phyloP scores from a whole-genome alignment of 208 protist genomes.

The Trypanosoma platydactyli region DNA sequence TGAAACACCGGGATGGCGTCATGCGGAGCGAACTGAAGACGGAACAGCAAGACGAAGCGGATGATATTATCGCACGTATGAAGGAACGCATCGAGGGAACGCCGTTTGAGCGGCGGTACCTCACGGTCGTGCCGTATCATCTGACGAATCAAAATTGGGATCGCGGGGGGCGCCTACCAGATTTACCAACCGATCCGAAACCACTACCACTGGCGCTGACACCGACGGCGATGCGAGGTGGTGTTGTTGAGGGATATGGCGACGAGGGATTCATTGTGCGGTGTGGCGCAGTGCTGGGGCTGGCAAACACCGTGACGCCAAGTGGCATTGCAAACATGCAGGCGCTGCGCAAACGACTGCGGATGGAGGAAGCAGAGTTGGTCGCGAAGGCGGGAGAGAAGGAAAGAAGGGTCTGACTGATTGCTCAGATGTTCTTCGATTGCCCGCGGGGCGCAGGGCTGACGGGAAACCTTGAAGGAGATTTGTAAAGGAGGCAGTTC shows the following conservation, averaged over 20 bases:
- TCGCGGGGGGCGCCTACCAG: slow-evolving; percentile 66
- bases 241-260: slow-evolving; percentile 61
- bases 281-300: slow-evolving; percentile 50
- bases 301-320: slow-evolving; percentile 75
- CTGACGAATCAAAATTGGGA: slow-evolving; percentile 70
- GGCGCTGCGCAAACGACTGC: slow-evolving; percentile 65
- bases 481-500: not conserved
- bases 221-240: slow-evolving; percentile 24
- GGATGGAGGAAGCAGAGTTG: slow-evolving; percentile 25
- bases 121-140: slow-evolving; percentile 47
- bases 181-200: slow-evolving; percentile 72
- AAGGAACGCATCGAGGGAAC: slow-evolving; percentile 48
- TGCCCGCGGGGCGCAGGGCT: not conserved
- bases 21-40: not conserved
- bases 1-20: not conserved
- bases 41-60: slow-evolving; percentile 2
- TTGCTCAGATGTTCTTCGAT: not conserved
- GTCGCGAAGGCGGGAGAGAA: not conserved
- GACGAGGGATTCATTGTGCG: slow-evolving; percentile 73
- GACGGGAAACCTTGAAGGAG: not conserved
- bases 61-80: slow-evolving; percentile 29
- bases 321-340: slow-evolving; percentile 54
- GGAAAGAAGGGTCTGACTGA: not conserved
- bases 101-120: slow-evolving; percentile 41
- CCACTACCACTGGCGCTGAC: too few species aligned